These are phyloP conservation scores for Skeletonema grethae DNA, from an alignment of 108 stramenopile genomes.

Conservation along the genomic window DNA sequence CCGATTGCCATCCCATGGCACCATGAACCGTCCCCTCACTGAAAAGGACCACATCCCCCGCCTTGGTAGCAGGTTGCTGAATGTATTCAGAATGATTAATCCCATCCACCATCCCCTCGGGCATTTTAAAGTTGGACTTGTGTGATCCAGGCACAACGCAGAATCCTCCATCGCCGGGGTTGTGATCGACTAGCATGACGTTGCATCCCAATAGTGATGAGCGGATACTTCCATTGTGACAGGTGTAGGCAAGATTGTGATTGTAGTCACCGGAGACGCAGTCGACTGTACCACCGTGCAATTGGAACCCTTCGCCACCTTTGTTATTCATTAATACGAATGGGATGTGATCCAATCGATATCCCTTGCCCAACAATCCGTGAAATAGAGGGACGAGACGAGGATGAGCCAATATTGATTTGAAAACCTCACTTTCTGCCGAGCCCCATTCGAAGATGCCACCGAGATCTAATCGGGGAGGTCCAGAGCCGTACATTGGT, in stretches of 20 bases:
- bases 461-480: conserved; percentile 86
- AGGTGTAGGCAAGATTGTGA: conserved; percentile 82
- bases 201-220: conserved; percentile 77
- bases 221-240: conserved; percentile 71
- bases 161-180: conserved; percentile 87
- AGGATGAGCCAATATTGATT: conserved; percentile 84
- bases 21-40: conserved; percentile 93
- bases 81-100: conserved; percentile 74
- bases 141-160: conserved; percentile 92
- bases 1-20: conserved; percentile 78
- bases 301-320: conserved; percentile 89
- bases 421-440: conserved; percentile 74
- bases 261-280: conserved; percentile 83
- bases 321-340: conserved; percentile 81
- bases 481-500: conserved; percentile 70
- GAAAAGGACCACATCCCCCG: conserved; percentile 92
- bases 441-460: conserved; percentile 86
- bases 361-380: conserved; percentile 87
- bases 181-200: conserved; percentile 86
- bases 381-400: conserved; percentile 83
- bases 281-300: conserved; percentile 92
- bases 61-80: conserved; percentile 86
- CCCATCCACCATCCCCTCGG: conserved; percentile 86
- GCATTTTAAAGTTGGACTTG: conserved; percentile 91
- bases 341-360: conserved; percentile 92